phyloP scores from a whole-genome alignment of 2,329 filamentous ascomycete species.

The Paracamarosporium sp. region DNA sequence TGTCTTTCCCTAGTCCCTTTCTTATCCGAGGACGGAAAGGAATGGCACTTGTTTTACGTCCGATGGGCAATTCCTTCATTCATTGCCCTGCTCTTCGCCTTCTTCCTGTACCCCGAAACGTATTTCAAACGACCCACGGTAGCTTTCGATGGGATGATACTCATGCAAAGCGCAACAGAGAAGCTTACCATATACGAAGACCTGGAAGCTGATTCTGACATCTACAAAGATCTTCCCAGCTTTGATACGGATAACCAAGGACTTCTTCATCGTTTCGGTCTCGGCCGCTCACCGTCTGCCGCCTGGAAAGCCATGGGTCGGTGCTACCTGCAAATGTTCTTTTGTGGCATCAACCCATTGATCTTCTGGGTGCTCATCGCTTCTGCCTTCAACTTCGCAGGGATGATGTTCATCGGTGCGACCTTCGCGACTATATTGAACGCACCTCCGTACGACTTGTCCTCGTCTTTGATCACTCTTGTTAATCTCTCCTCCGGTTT shows the following conservation, averaged over 20 bases:
- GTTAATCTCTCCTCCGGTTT: constrained; percentile 28
- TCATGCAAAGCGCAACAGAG: constrained; percentile 48
- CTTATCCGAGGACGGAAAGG: constrained; percentile 27
- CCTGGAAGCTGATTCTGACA: constrained; percentile 31
- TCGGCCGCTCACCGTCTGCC: constrained; percentile 29
- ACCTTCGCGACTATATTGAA: constrained; percentile 28
- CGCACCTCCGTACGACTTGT: constrained; percentile 30
- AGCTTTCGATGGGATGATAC: constrained; percentile 50
- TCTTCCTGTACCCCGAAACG: constrained; percentile 47
- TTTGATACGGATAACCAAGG: constrained; percentile 11
- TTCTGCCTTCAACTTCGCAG: constrained; percentile 31
- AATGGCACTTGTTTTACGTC: constrained; percentile 46
- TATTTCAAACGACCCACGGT: constrained; percentile 51
- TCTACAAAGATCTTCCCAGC: constrained; percentile 33
- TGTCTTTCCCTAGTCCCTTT: constrained; percentile 34
- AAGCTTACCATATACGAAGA: constrained; percentile 48
- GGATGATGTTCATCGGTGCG: constrained; percentile 38
- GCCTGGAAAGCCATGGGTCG: constrained; percentile 32
- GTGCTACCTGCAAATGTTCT: constrained; percentile 36
- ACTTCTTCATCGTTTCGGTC: constrained; percentile 23
- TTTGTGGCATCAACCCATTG: constrained; percentile 36
- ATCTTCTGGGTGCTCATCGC: constrained; percentile 41
- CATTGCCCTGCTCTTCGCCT: constrained; percentile 33
- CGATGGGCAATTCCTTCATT: constrained; percentile 33
- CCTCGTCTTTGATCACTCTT: constrained; percentile 16